Evolutionary conservation across 257 asterid species (phyloP).

Genomic region (Primulina huaijiensis): DNA sequence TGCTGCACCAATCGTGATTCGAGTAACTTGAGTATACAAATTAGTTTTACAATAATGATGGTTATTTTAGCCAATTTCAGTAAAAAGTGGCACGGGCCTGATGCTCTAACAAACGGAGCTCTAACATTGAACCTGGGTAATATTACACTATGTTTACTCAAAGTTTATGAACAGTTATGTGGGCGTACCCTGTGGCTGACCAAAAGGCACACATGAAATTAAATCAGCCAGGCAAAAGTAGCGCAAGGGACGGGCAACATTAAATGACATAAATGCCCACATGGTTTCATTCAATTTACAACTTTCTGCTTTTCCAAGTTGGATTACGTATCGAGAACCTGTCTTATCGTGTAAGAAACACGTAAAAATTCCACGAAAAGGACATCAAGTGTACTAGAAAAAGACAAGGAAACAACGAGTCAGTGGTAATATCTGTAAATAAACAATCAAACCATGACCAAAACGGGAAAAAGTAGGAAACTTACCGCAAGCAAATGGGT

Average conservation of each 20-base stretch:
- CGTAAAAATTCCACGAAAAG: conserved; percentile 35
- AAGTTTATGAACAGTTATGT: conserved; percentile 1
- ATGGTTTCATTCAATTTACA: conserved; percentile 27
- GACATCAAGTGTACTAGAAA: conserved; percentile 19
- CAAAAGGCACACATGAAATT: conserved; percentile 5
- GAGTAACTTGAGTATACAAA: background rate
- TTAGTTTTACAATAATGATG: no score
- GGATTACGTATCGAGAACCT: conserved; percentile 36
- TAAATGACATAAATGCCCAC: conserved; percentile 31
- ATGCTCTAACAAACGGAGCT: background rate
- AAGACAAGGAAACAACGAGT: conserved; percentile 31
- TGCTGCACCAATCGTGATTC: background rate
- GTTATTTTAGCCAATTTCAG: background rate
- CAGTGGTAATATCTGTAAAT: conserved; percentile 44
- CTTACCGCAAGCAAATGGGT: conserved; percentile 71
- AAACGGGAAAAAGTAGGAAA: conserved; percentile 1
- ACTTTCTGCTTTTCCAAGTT: conserved; percentile 31
- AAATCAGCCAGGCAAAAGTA: conserved; percentile 4
- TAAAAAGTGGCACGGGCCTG: background rate
- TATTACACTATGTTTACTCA: background rate
- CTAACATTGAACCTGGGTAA: background rate
- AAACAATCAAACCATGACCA: conserved; percentile 24
- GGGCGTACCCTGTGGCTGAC: conserved; percentile 1
- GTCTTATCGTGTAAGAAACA: conserved; percentile 39
- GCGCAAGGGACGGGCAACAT: conserved; percentile 14